These are phyloP conservation scores for Fagopyrum esculentum DNA, from an alignment of 148 eudicot species.

Conservation along the genomic window DNA sequence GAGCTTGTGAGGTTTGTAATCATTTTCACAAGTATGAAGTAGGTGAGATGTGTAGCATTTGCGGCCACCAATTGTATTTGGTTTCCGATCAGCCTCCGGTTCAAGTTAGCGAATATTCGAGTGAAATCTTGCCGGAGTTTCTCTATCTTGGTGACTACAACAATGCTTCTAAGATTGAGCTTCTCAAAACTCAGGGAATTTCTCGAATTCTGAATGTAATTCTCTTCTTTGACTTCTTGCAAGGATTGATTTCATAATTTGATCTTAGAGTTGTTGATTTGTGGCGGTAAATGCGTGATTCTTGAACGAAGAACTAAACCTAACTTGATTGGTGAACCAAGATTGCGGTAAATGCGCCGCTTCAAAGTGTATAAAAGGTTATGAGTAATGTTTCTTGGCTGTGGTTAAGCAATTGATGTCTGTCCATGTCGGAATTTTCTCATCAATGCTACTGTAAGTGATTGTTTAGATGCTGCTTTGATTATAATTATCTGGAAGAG, in stretches of 20 bases:
- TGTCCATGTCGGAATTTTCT: neutral
- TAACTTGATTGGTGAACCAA: neutral
- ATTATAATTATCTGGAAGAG: neutral
- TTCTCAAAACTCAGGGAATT: conserved; percentile 75
- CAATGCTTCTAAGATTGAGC: conserved; percentile 79
- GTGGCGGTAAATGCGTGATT: neutral
- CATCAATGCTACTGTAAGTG: neutral
- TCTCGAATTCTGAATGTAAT: conserved; percentile 79
- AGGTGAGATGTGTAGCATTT: conserved; percentile 80
- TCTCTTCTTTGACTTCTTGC: neutral
- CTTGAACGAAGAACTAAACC: neutral
- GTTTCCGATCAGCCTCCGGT: conserved; percentile 28
- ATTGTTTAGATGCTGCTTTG: neutral
- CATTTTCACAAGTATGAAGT: conserved; percentile 93
- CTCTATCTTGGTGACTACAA: conserved; percentile 82
- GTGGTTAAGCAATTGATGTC: neutral
- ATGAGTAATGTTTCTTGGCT: neutral
- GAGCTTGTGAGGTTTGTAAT: conserved; percentile 75
- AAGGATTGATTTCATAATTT: neutral
- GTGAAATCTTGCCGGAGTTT: conserved; percentile 84
- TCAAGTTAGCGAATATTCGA: conserved; percentile 62
- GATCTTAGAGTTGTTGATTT: neutral
- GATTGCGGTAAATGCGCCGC: neutral
- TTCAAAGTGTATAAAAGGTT: neutral
- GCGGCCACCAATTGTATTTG: conserved; percentile 73